These are phyloP conservation scores for Telopea speciosissima DNA, from an alignment of 177 flowering plant species.

Conservation along the genomic window DNA sequence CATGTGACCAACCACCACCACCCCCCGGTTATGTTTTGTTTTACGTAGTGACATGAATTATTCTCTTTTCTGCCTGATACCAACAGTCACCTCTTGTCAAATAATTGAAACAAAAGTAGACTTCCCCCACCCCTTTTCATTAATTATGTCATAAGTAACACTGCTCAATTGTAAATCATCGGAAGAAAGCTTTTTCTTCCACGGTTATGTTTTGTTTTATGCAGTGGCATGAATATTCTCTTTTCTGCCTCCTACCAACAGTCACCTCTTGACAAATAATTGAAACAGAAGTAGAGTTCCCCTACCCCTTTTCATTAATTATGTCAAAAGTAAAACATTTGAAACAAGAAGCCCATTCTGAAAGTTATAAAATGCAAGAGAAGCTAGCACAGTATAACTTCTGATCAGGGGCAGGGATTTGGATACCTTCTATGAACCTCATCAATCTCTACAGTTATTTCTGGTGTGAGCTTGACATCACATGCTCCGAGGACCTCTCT, in stretches of 20 bases:
- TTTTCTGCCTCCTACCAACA: background rate
- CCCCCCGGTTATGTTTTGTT: background rate
- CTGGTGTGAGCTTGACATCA: conserved; percentile 36
- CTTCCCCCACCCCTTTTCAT: no score
- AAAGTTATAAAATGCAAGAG: background rate
- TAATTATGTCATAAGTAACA: no score
- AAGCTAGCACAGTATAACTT: background rate
- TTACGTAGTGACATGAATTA: no score
- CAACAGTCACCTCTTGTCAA: no score
- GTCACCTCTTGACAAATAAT: background rate
- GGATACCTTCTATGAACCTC: conserved; percentile 52
- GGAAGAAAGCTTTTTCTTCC: no score
- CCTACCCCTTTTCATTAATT: no score
- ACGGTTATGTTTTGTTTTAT: no score
- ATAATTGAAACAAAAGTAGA: no score
- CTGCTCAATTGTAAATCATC: no score
- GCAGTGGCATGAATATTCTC: background rate
- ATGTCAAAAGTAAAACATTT: background rate
- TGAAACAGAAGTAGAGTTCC: background rate
- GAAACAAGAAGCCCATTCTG: background rate
- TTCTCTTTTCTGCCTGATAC: no score
- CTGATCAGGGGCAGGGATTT: conserved; percentile 63
- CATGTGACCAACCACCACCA: background rate
- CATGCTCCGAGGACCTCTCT: conserved; percentile 51
- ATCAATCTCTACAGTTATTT: conserved; percentile 46